Evolutionary conservation across 768 basidiomycete genomes (phyloP), one percentile per base, ranked within the genome.

Genomic region (Lepiota venenata): DNA sequence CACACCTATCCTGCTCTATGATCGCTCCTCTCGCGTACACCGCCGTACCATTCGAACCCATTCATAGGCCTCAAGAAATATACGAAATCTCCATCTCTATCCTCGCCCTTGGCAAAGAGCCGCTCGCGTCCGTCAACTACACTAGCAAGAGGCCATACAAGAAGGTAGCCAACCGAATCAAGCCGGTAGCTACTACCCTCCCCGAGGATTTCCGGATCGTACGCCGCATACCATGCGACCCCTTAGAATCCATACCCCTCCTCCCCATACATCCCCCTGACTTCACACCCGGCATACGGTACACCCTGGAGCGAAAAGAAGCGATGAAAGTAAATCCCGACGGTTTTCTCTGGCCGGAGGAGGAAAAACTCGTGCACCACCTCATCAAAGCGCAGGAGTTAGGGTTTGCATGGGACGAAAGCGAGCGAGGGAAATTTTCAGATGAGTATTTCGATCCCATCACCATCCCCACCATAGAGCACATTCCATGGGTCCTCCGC

Each of bases 291-390:
- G 64, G 66, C 3, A 35, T 12, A 7, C 56, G 58, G 14, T 62
- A 66, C 5, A 69, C 64, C 3, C 47, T 56, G 36, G 67, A 69
- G 56, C 22, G 64, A n/a, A 61, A 63, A 20, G 63, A 69, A n/a
- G 20, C 1, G 0, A 58, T 69, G 55, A 43, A 61, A 4, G 56
- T 66, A 3, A 71, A 71, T 52, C 10, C 52, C 1, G 58, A 68
- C 25, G 55, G 53, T 0, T 76, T 75, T 51, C 60, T 77, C 0
- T 65, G 58, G 60, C 63, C 63, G 0, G 68, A 74, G 45, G 74
- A 78, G 56, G 61, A 67, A 11, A 66, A 66, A n/a, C 56, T 75
- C 1, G 56, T 69, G 0, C 60, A 69, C 15, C 62, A 71, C 2
- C 44, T 76, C 3, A 49, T 76, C 10, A 47, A 27, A 2, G 38